Conservation (phyloP, 2,329 filamentous ascomycete species). For the Metarhizium sp. region DNA sequence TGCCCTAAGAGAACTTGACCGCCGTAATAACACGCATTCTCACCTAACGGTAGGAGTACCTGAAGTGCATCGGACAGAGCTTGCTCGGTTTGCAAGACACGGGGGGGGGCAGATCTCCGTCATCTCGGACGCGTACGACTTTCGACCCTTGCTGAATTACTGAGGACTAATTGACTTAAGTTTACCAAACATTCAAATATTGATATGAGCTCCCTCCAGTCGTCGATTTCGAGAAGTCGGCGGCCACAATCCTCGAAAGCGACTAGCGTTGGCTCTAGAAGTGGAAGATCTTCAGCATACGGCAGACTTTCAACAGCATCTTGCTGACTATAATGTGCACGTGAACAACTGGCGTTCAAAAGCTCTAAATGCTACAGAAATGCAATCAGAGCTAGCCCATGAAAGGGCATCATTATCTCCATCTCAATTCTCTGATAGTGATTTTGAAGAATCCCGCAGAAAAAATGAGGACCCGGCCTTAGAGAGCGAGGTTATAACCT, state of each 20-base stretch:
- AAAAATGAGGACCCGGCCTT: not conserved
- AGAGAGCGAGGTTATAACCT: not conserved
- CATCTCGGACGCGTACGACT: not conserved
- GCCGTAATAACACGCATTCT: slow-evolving; percentile 9
- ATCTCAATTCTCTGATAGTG: slow-evolving; percentile 21
- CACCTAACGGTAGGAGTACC: not conserved
- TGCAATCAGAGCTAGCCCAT: not conserved
- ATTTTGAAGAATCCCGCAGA: slow-evolving; percentile 19
- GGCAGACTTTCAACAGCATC: not conserved
- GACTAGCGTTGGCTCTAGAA: not conserved
- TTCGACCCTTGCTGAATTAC: not conserved
- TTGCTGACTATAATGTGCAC: not conserved
- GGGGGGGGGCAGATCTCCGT: not conserved
- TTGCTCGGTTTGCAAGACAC: not conserved
- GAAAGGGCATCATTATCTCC: slow-evolving; percentile 23
- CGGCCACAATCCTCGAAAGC: not conserved
- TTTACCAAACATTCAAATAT: not conserved
- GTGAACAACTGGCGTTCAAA: not conserved
- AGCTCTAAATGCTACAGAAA: not conserved
- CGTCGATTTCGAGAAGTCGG: not conserved
- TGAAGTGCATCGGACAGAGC: not conserved
- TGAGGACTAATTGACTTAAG: not conserved
- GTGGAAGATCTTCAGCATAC: not conserved
- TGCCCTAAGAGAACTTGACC: slow-evolving; percentile 18
- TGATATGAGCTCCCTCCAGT: not conserved